Evolutionary conservation across 768 basidiomycete genomes (phyloP), one percentile per base, ranked within the genome.

Genomic region (Boletus sensibilis): DNA sequence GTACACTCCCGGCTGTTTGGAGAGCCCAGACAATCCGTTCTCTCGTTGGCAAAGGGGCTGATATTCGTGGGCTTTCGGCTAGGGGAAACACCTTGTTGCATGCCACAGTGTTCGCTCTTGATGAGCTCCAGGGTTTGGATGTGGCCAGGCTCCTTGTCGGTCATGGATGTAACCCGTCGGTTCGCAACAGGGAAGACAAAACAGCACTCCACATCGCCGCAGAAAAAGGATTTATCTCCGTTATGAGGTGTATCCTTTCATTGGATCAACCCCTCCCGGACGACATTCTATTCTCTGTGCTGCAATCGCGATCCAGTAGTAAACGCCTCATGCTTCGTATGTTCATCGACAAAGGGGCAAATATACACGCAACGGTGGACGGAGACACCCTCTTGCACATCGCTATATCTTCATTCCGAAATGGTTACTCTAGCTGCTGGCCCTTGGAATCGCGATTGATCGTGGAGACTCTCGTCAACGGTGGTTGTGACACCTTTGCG

Each of bases 371-470:
- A 7, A 2, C 10, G 2, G 3, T 16, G 9, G 13, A 46, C 0
- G 57, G 57, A 37, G 35, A 31, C 43, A 58, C 34, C 33, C 48
- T 59, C 25, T 33, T 52, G 14, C 49, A 59, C 25, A 6, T 39
- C 4, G 29, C 18, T 16, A 34, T 58, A 11, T 23, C 21, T 20
- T 57, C 39, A n/a, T 37, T 13, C 10, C 23, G 0, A 18, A 1
- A 13, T n/a, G 1, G 27, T 27, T 12, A n/a, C n/a, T 4, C 6
- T 27, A 4, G 11, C 6, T 4, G 12, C 18, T 0, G 9, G 9
- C 1, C 1, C 4, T 21, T 7, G 0, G 1, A 18, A 16, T 18
- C 18, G 16, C 25, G 5, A 27, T 10, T 16, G 16, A 12, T 50
- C 1, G n/a, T 44, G 10, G 1, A 16, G 25, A 27, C 25, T 11